Evolutionary conservation across 2,329 filamentous ascomycete species (phyloP).

Genomic region (Colletotrichum musae): DNA sequence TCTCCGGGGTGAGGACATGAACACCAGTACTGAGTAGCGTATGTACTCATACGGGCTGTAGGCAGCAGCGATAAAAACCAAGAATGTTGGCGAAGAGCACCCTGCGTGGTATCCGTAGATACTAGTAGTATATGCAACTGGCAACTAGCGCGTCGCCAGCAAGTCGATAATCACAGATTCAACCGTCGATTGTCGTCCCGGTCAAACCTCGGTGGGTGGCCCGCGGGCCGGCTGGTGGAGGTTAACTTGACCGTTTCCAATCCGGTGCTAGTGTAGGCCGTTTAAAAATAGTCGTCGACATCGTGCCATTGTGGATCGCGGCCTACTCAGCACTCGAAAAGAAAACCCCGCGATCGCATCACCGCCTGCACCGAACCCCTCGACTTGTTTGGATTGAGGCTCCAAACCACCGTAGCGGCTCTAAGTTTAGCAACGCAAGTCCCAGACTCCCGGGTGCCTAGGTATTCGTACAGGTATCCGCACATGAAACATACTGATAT

Average conservation of each 20-base stretch:
- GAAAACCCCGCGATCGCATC: conserved; percentile 15
- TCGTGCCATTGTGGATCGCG: conserved; percentile 8
- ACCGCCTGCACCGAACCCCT: conserved; percentile 13
- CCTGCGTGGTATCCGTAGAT: not conserved
- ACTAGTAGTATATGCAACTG: not conserved
- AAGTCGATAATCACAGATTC: conserved; percentile 6
- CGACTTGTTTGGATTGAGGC: conserved; percentile 11
- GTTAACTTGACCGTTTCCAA: not conserved
- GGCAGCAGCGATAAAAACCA: conserved; percentile 35
- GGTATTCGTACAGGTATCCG: no score
- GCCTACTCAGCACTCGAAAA: conserved; percentile 16
- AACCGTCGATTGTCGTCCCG: not conserved
- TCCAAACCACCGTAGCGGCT: conserved; percentile 6
- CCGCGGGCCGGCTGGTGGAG: no score
- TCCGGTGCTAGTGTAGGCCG: not conserved
- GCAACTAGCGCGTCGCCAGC: conserved; percentile 19
- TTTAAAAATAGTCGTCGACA: conserved; percentile 19
- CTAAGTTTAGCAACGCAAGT: conserved; percentile 32
- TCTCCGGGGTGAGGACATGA: no score
- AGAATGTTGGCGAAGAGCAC: conserved; percentile 1
- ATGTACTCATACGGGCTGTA: not conserved
- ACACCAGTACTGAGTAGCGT: no score
- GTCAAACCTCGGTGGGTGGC: conserved; percentile 6
- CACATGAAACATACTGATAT: no score
- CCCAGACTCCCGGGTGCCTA: no score